These are phyloP conservation scores for Debaryomyces singareniensis DNA, from an alignment of 1,139 yeast genomes.

Conservation along the genomic window DNA sequence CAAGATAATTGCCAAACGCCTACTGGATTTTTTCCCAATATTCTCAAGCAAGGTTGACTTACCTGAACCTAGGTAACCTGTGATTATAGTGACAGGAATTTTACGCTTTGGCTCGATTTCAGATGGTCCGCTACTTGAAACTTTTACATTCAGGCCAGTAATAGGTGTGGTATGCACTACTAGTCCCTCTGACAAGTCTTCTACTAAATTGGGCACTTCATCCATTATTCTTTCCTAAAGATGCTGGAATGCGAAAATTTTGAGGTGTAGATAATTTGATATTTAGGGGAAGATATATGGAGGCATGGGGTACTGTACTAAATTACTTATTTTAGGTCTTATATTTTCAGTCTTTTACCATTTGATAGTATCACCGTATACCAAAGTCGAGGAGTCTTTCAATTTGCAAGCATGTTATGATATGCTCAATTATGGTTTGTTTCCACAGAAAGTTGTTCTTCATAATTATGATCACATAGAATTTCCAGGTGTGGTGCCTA, in stretches of 20 bases:
- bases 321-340: slow-evolving; percentile 20
- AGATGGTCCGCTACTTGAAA: background rate
- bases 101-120: slow-evolving; percentile 21
- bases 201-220: slow-evolving; percentile 49
- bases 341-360: no score
- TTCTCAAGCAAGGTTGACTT: slow-evolving; percentile 78
- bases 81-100: slow-evolving; percentile 88
- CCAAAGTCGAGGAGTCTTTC: slow-evolving; percentile 94
- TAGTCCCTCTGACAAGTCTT: slow-evolving; percentile 16
- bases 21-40: slow-evolving; percentile 62
- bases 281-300: no score
- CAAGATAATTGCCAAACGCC: slow-evolving; percentile 79
- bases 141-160: background rate
- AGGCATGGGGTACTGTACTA: no score
- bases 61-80: slow-evolving; percentile 95
- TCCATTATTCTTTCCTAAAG: slow-evolving; percentile 23
- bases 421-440: slow-evolving; percentile 56
- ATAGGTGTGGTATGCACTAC: background rate
- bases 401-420: slow-evolving; percentile 89
- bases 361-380: slow-evolving; percentile 67
- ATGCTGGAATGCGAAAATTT: no score
- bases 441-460: slow-evolving; percentile 25
- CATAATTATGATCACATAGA: slow-evolving; percentile 60
- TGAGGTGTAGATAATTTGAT: no score
- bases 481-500: slow-evolving; percentile 88